phyloP scores from a whole-genome alignment of 192 early-diverging fungal genomes.

The Coemansia sp. region DNA sequence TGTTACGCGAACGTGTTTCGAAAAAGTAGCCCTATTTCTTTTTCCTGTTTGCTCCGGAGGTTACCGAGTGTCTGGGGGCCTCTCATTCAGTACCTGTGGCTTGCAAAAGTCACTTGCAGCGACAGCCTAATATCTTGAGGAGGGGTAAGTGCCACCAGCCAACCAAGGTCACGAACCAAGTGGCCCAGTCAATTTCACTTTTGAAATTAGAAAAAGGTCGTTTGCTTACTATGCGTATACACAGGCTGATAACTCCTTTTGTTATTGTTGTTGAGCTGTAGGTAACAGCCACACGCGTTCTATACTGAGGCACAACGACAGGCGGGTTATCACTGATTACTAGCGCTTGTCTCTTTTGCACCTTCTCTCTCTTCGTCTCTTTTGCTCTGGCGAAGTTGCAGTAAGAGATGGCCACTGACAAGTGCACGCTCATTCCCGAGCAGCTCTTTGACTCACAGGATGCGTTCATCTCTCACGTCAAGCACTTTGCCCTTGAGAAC shows the following conservation, averaged over 20 bases:
- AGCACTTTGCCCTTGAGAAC: slow-evolving; percentile 52
- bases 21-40: background rate
- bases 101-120: too few species aligned
- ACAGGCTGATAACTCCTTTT: background rate
- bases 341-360: background rate
- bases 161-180: too few species aligned
- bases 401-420: slow-evolving; percentile 36
- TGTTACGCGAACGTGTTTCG: background rate
- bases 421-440: slow-evolving; percentile 57
- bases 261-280: background rate
- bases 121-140: too few species aligned
- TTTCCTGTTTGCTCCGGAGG: background rate
- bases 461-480: slow-evolving; percentile 53
- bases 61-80: slow-evolving; percentile 3
- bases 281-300: background rate
- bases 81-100: background rate
- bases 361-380: background rate
- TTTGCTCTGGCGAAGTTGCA: background rate
- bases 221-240: too few species aligned
- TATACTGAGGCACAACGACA: background rate
- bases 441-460: slow-evolving; percentile 57
- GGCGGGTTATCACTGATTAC: background rate
- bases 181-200: background rate
- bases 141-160: too few species aligned
- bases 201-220: background rate